Evolutionary conservation across 1,284 basidiomycete species (phyloP), one percentile per base, ranked within the genome.

Genomic region (Leccinum pseudoinsigne): DNA sequence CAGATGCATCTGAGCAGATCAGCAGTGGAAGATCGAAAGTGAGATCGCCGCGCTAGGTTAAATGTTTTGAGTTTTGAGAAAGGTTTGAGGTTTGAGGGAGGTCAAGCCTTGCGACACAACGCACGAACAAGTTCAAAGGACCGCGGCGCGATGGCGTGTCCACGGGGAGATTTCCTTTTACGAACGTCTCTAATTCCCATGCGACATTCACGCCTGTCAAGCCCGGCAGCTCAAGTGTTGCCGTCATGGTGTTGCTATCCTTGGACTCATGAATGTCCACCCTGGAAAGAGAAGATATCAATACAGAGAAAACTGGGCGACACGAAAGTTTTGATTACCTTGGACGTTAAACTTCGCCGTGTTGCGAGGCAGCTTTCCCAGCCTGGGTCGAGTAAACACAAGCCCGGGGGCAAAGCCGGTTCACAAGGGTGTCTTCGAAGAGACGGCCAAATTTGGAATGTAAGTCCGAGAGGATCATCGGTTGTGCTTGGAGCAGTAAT

Each of bases 221-320:
- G 5, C 81, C 81, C 36, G 36, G 36, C 36, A 36, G 36, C 36
- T 36, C 36, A 36, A 36, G 36, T 36, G 36, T 36, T 36, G 77
- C 78, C 4, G 74, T 79, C 31, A 81, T 73, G 14, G 67, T 67
- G 60, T 81, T 79, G 38, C 68, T 57, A 16, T 78, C 72, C 9
- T 69, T 62, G 58, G 78, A 69, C 63, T 81, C 78, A 58, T 72
- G 67, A 14, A 75, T 63, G 58, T 76, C 76, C 69, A 73, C 76
- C 71, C 71, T 78, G 36, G 36, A 11, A 36, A 18, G 16, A 55
- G 6, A 14, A 2, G 10, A 10, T 21, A 12, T 62, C 1, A 38
- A 54, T 11, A 23, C 12, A 16, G 14, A 7, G 36, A 36, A 36
- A 36, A 36, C 10, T 6, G 12, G 36, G 36, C 34, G 34, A 36